Percentiles rank a stretch among this genome's conserved stretches.
Conservation (phyloP, 352 stramenopile genomes). For the Globisporangium iwayamae region DNA sequence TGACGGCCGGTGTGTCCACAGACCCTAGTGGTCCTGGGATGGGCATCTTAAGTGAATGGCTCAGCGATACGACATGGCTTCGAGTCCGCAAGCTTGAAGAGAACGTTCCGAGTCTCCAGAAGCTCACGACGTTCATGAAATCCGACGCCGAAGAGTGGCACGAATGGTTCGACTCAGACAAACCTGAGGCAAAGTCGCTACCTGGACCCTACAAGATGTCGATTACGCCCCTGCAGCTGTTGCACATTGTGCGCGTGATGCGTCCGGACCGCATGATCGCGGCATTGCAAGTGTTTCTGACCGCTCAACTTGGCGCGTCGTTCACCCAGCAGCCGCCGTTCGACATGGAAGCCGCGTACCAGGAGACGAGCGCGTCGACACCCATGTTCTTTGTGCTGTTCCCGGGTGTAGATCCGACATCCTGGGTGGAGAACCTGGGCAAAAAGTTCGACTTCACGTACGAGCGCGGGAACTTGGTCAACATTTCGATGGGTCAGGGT, state of each 20-base stretch:
- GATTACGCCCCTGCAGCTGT: conserved; percentile 44
- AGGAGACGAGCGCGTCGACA: conserved; percentile 87
- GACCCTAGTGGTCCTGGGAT: conserved; percentile 56
- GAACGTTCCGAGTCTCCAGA: conserved; percentile 81
- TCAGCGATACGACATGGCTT: conserved; percentile 85
- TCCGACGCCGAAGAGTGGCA: conserved; percentile 95
- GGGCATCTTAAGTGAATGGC: conserved; percentile 92
- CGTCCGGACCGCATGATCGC: conserved; percentile 82
- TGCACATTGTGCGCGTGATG: conserved; percentile 80
- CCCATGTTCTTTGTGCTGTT: conserved; percentile 93
- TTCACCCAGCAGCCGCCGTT: conserved; percentile 87
- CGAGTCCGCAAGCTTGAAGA: conserved; percentile 90
- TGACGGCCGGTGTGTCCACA: conserved; percentile 42
- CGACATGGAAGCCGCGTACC: conserved; percentile 82
- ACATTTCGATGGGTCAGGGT: conserved; percentile 90
- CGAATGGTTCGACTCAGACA: conserved; percentile 92
- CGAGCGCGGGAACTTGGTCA: conserved; percentile 67
- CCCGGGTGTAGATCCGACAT: conserved; percentile 86
- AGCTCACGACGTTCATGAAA: conserved; percentile 93
- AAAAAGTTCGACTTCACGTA: conserved; percentile 82
- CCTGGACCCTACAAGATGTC: conserved; percentile 78
- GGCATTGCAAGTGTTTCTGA: conserved; percentile 64
- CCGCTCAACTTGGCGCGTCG: conserved; percentile 44
- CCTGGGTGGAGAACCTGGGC: conserved; percentile 80
- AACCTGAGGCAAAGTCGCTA: conserved; percentile 86